phyloP scores from a whole-genome alignment of 768 basidiomycete genomes.

The Cystoderma amianthinum region DNA sequence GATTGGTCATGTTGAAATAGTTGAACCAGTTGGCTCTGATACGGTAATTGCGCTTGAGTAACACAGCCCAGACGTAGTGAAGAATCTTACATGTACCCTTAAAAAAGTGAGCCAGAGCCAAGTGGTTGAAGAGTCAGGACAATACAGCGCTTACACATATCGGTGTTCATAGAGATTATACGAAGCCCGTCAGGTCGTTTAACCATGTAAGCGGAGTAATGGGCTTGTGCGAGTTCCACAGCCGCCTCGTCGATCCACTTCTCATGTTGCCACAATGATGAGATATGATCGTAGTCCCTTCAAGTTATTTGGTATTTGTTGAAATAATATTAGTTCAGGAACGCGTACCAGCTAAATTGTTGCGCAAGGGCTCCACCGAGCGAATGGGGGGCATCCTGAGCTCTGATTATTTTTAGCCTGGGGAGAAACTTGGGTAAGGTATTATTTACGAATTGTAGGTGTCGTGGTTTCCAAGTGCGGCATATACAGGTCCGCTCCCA shows the following conservation, averaged over 20 bases:
- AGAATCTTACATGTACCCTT: too few species aligned
- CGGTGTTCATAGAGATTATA: slow-evolving; percentile 70
- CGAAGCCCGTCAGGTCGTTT: slow-evolving; percentile 58
- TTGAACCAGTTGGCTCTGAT: slow-evolving; percentile 64
- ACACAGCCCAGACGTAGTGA: too few species aligned
- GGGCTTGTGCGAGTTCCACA: slow-evolving; percentile 49
- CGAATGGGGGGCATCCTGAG: slow-evolving; percentile 54
- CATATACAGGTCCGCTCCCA: slow-evolving; percentile 66
- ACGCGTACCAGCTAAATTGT: slow-evolving; percentile 61
- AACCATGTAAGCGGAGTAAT: slow-evolving; percentile 73
- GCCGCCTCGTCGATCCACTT: slow-evolving; percentile 58
- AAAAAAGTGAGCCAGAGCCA: too few species aligned
- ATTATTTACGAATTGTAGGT: slow-evolving; percentile 56
- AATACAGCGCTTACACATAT: slow-evolving; percentile 56
- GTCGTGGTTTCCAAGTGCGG: slow-evolving; percentile 74
- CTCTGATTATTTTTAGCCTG: too few species aligned
- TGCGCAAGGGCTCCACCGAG: slow-evolving; percentile 45
- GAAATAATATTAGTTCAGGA: too few species aligned
- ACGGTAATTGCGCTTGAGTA: too few species aligned
- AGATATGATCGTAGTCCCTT: slow-evolving; percentile 79
- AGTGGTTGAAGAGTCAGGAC: too few species aligned
- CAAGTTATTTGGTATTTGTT: too few species aligned
- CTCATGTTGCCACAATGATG: slow-evolving; percentile 64
- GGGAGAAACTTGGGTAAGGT: too few species aligned
- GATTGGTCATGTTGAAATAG: slow-evolving; percentile 66